Percentiles rank a stretch among this genome's conserved stretches.
Evolutionary conservation across 768 basidiomycete species (phyloP).

Genomic region (Mycena capillaripes): DNA sequence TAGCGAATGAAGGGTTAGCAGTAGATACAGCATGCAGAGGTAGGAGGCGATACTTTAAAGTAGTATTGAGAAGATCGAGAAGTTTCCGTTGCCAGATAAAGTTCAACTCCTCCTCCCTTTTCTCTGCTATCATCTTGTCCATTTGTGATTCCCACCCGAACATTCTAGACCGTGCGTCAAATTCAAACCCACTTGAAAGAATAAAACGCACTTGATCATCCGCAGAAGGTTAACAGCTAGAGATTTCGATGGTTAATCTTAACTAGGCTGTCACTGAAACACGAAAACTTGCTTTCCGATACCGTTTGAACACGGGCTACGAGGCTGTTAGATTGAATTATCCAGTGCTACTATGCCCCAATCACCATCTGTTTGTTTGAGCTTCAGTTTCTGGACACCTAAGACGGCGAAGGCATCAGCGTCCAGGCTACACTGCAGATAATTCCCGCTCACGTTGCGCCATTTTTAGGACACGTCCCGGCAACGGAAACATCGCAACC

Average conservation of each 20-base stretch:
- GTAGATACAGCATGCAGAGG: too few relatives aligned
- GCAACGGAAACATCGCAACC: constrained; percentile 62
- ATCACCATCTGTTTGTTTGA: constrained; percentile 74
- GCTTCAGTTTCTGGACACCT: constrained; percentile 59
- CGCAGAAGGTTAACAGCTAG: constrained; percentile 70
- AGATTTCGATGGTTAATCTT: constrained; percentile 31
- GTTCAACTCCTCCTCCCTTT: constrained; percentile 72
- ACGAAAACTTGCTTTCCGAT: constrained; percentile 64
- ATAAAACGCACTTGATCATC: constrained; percentile 66
- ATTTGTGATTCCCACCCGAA: constrained; percentile 81
- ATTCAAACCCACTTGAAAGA: background rate
- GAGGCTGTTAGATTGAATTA: too few relatives aligned
- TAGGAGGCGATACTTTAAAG: constrained; percentile 60
- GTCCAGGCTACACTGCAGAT: too few relatives aligned
- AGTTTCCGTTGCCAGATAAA: constrained; percentile 64
- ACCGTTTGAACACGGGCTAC: constrained; percentile 72
- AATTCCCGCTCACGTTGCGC: constrained; percentile 49
- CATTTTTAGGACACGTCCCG: constrained; percentile 65
- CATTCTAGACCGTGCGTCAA: constrained; percentile 48
- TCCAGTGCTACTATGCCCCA: too few relatives aligned
- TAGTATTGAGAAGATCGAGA: constrained; percentile 60
- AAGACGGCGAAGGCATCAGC: too few relatives aligned
- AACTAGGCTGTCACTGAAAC: constrained; percentile 19
- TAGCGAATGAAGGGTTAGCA: too few relatives aligned
- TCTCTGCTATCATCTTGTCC: constrained; percentile 64